These are phyloP conservation scores for Fragaria nilgerrensis DNA, from an alignment of 306 rosid species.

Conservation along the genomic window DNA sequence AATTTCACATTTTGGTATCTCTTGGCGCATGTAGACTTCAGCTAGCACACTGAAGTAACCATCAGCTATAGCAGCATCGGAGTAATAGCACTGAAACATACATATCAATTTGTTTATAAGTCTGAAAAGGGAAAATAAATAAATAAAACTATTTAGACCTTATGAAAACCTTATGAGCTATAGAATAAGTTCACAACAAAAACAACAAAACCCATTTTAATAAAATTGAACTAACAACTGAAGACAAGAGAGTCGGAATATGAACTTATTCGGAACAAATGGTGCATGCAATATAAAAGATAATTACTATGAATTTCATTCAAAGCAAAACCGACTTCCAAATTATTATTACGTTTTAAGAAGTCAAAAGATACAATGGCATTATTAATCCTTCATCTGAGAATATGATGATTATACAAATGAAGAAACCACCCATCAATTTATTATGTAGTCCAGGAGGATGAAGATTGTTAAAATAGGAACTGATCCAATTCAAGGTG, in stretches of 20 bases:
- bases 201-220: background rate
- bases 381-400: background rate
- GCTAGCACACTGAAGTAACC: conserved; percentile 99
- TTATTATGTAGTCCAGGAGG: background rate
- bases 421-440: background rate
- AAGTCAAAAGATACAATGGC: background rate
- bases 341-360: background rate
- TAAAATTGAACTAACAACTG: background rate
- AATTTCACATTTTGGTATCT: conserved; percentile 96
- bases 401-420: background rate
- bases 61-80: conserved; percentile 96
- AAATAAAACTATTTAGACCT: conserved; percentile 9
- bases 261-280: background rate
- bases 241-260: background rate
- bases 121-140: background rate
- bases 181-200: background rate
- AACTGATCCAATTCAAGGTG: background rate
- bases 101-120: conserved; percentile 2
- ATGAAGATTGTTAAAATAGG: background rate
- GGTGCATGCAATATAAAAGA: background rate
- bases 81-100: conserved; percentile 81
- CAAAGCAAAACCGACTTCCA: background rate
- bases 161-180: background rate
- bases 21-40: conserved; percentile 99
- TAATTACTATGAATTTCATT: background rate